Evolutionary conservation across 495 filamentous ascomycete genomes (phyloP).

Genomic region (Peziza echinospora): DNA sequence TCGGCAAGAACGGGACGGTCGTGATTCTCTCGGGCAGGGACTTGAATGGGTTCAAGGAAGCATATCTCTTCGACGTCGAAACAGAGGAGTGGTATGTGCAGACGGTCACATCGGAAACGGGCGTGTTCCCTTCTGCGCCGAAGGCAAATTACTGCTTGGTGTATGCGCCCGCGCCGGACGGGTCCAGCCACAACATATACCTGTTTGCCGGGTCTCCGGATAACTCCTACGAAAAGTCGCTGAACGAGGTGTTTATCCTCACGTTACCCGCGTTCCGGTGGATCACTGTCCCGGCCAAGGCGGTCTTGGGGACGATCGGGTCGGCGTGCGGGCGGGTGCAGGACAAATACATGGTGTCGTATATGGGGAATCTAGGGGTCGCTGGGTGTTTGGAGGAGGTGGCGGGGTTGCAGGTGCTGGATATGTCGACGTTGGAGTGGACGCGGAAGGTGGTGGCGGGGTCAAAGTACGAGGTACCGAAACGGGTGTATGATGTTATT

Average conservation of each 20-base stretch:
- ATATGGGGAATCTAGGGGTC: background rate
- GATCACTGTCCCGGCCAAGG: conserved; percentile 36
- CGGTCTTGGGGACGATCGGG: background rate
- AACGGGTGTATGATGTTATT: background rate
- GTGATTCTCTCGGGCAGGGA: too few species aligned
- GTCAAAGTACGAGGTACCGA: conserved; percentile 1
- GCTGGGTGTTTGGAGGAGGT: background rate
- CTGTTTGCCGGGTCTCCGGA: conserved; percentile 52
- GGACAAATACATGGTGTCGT: background rate
- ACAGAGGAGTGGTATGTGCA: too few species aligned
- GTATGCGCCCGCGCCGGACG: conserved; percentile 46
- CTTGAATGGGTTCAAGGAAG: too few species aligned
- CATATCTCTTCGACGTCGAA: too few species aligned
- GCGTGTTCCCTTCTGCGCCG: too few species aligned
- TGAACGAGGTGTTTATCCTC: conserved; percentile 48
- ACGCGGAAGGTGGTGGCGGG: background rate
- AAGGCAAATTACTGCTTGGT: too few species aligned
- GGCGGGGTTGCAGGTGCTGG: background rate
- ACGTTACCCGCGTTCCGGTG: conserved; percentile 54
- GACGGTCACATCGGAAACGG: too few species aligned
- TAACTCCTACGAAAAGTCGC: conserved; percentile 35
- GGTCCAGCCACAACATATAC: conserved; percentile 50
- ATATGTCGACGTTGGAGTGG: conserved; percentile 2
- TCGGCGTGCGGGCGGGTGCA: background rate
- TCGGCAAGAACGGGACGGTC: too few species aligned